Evolutionary conservation across 805 yeast species (phyloP).

Genomic region (Diddensiella caesifluorescens): DNA sequence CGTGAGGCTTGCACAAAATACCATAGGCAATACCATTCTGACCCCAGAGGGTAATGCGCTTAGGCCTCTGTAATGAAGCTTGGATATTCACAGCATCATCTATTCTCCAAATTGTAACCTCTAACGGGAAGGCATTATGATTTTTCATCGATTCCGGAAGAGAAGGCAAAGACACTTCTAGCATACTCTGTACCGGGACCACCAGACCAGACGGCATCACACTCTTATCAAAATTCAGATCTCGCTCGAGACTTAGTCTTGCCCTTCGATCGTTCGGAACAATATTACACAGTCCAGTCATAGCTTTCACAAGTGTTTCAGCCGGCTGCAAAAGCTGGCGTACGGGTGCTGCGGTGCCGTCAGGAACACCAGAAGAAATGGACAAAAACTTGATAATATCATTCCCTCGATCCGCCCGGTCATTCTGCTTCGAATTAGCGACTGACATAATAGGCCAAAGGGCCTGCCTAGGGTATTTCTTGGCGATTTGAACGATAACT

Average conservation of each 20-base stretch:
- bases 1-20: conserved; percentile 76
- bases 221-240: conserved; percentile 37
- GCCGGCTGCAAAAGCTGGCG: conserved; percentile 16
- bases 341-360: conserved; percentile 5
- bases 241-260: conserved; percentile 9
- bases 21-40: conserved; percentile 70
- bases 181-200: conserved; percentile 67
- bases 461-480: conserved; percentile 71
- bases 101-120: conserved; percentile 30
- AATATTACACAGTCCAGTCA: conserved; percentile 18
- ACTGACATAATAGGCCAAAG: conserved; percentile 81
- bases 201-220: conserved; percentile 50
- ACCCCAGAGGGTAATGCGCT: conserved; percentile 69
- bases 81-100: conserved; percentile 64
- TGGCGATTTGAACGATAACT: conserved; percentile 54
- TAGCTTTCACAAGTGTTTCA: conserved; percentile 14
- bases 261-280: conserved; percentile 10
- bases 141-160: conserved; percentile 39
- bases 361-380: conserved; percentile 27
- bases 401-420: conserved; percentile 42
- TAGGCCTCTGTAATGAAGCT: conserved; percentile 82
- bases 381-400: conserved; percentile 33
- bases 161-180: conserved; percentile 60
- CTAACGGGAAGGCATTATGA: conserved; percentile 41
- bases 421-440: conserved; percentile 49